Evolutionary conservation across 768 basidiomycete species (phyloP), one percentile per base, ranked within the genome.

Genomic region (Hericium rajendrae): DNA sequence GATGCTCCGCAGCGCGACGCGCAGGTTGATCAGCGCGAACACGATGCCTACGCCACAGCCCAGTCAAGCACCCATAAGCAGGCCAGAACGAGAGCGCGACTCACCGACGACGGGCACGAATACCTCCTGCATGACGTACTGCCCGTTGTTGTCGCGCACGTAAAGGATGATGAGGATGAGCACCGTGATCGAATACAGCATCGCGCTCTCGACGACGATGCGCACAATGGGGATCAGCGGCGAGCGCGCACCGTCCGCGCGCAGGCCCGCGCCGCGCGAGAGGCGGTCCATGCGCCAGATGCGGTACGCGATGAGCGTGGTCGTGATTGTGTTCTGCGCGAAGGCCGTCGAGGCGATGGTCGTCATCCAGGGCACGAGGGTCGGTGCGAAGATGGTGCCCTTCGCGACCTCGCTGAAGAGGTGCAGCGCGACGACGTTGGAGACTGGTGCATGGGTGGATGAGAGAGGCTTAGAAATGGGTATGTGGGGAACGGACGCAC

Each of bases 11-110:
- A 66, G 37, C 2, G 57, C 60, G 26, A 67, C 63, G 18, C 63
- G 57, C 18, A 67, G 64, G 3, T 61, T 67, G 50, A 67, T 67
- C 1, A 62, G 59, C 51, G 61, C 66, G 62, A 67, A 67, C 11
- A 63, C 66, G 24, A 67, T 66, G 2, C 58, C 63, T 65, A 64
- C 26, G 18, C 24, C 22, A 18, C 5, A 15, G 28, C 8, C 8
- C 5, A 32, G 8, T 32, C 28, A 32, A 32, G 8, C 28, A 8
- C 28, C 28, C 28, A 32, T 32, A 2, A 32, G 8, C 5, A 32
- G 1, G 28, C 5, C 28, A 32, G 28, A 22, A 2, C 22, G 28
- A 32, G 8, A 32, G 28, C 5, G 28, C 28, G 8, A 32, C 28
- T 4, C 28, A 32, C 28, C 28, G 28, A 32, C 28, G 28, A 32